Evolutionary conservation across 108 stramenopile species (phyloP).

Genomic region (Skeletonema tropicum): DNA sequence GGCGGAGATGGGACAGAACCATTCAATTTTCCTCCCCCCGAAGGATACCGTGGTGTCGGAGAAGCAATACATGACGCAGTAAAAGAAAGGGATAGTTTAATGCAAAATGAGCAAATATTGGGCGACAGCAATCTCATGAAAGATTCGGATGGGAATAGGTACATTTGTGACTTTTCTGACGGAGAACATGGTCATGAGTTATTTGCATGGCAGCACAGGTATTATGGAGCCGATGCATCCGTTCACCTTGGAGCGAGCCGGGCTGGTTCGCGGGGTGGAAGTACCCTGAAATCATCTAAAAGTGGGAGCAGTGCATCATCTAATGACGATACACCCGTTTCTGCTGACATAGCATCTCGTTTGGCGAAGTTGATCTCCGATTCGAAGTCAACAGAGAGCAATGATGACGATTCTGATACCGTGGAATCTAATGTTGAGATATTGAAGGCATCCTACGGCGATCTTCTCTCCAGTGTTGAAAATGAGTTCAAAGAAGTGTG

Average conservation of each 20-base stretch:
- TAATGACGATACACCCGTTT: conserved; percentile 14
- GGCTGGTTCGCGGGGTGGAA: conserved; percentile 8
- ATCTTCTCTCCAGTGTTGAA: conserved; percentile 20
- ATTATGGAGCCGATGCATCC: conserved; percentile 89
- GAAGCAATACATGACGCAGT: conserved; percentile 73
- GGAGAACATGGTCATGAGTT: conserved; percentile 91
- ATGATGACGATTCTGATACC: conserved; percentile 1
- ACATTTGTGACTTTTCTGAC: conserved; percentile 86
- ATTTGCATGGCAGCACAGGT: conserved; percentile 89
- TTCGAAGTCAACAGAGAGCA: conserved; percentile 29
- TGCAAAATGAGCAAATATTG: conserved; percentile 65
- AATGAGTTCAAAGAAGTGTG: conserved; percentile 32
- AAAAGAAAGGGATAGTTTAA: conserved; percentile 55
- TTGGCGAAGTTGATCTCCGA: conserved; percentile 31
- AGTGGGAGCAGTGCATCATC: conserved; percentile 4
- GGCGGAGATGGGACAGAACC: conserved; percentile 70
- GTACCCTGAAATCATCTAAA: conserved; percentile 20
- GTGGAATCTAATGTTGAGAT: conserved; percentile 10
- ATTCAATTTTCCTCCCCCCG: conserved; percentile 72
- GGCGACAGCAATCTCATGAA: not conserved
- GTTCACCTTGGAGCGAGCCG: conserved; percentile 81
- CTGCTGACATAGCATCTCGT: conserved; percentile 35
- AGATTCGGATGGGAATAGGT: conserved; percentile 41
- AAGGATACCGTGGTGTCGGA: conserved; percentile 82
- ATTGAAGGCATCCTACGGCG: conserved; percentile 29